A percentile compares a stretch with the other conserved stretches of the same genome.
These are phyloP conservation scores for Fusarium sp. DNA, from an alignment of 2,329 filamentous ascomycete genomes.

Conservation along the genomic window DNA sequence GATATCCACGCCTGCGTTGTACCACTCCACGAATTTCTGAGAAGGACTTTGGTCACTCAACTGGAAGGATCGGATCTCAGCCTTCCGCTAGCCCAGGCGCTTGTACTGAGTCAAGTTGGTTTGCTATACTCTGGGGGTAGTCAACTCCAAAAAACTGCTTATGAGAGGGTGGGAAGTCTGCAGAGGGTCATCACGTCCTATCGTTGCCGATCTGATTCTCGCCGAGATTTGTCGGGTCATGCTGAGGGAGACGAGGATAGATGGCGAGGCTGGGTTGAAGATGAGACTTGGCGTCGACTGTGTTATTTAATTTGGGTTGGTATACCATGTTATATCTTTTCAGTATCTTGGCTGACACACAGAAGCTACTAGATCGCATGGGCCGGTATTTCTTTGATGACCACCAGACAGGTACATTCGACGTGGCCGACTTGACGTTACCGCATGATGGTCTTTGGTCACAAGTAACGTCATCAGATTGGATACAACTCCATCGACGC, in stretches of 20 bases:
- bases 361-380: slow-evolving; percentile 12
- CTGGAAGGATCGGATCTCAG: neutral
- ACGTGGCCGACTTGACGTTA: neutral
- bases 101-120: slow-evolving; percentile 24
- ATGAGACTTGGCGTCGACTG: slow-evolving; percentile 13
- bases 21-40: slow-evolving; percentile 38
- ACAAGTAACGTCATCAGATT: neutral
- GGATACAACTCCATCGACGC: neutral
- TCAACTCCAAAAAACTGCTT: neutral
- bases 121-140: slow-evolving; percentile 1
- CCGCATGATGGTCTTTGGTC: slow-evolving; percentile 23
- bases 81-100: slow-evolving; percentile 1
- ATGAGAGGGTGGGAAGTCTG: neutral
- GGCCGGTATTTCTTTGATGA: neutral
- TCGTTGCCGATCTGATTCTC: rapidly evolving
- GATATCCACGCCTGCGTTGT: slow-evolving; percentile 32
- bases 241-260: neutral
- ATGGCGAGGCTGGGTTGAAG: slow-evolving; percentile 3
- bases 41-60: slow-evolving; percentile 14
- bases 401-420: neutral
- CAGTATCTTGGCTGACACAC: rapidly evolving
- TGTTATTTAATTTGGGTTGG: neutral
- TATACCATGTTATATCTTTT: rapidly evolving
- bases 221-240: rapidly evolving
- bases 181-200: neutral